Base-by-base conservation (phyloP, 139 green algal species). In the Ettlia oleoabundans region DNA sequence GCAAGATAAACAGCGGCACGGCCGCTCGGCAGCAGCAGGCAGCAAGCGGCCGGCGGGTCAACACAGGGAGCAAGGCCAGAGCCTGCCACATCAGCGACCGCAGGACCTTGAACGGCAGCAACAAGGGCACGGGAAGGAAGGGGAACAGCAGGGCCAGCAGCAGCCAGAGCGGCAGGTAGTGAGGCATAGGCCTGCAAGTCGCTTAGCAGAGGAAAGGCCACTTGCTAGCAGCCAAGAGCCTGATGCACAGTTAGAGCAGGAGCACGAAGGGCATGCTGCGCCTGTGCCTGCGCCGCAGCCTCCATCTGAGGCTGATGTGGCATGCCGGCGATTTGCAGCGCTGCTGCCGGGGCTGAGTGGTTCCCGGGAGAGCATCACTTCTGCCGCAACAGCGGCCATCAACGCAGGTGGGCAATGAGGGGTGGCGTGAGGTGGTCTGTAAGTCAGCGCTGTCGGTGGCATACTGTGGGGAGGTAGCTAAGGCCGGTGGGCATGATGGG, bases 281-380 rank as follows among this genome's bases (percentile, higher is more conserved):
- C 33, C 62, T 1, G 62, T n/a, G 13, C 67, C 63, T 2, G 6
- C 52, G 47, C 30, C 47, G 9, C 51, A 83, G 68, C 62, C 28
- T 26, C 58, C 78, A 0, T 42, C 35, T 13, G 68, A 83, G 3
- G 38, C 30, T 18, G 69, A 84, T 4, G 38, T 30, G 0, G 78
- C 41, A 0, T 84, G 65, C 53, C 43, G 21, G 4, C 32, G 9
- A 5, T 84, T 84, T 75, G 69, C 30, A 28, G 41, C 22, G 28
- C 78, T 84, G 68, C 69, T 84, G 38, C 65, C 78, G n/a, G 30
- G 42, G 1, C 78, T 84, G 2, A 38, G 64, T 3, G 7, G 42
- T 21, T 9, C 33, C 4, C 58, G 43, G 53, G 78, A 67, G 1
- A 67, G 38, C 53, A 84, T 84, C 78, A 77, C 33, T 5, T n/a